These are phyloP conservation scores for Cicer pinnatifidum DNA, from an alignment of 306 rosid species.

Conservation along the genomic window DNA sequence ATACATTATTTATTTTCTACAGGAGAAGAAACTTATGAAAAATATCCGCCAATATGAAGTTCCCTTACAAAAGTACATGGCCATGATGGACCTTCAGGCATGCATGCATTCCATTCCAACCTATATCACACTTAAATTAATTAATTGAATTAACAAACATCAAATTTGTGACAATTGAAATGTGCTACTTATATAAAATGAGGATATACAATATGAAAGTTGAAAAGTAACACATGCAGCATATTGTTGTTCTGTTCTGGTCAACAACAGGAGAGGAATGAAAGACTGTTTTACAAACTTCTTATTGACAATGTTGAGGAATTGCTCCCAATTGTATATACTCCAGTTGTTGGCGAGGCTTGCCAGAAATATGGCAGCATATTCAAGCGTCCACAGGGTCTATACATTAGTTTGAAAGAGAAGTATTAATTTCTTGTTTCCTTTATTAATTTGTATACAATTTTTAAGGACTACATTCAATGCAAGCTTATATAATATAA, in stretches of 20 bases:
- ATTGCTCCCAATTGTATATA: constrained; percentile 87
- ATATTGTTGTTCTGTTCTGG: constrained; percentile 36
- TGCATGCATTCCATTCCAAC: constrained; percentile 6
- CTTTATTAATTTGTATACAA: constrained; percentile 14
- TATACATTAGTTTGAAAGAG: constrained; percentile 94
- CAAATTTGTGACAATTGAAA: background rate
- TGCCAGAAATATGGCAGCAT: constrained; percentile 97
- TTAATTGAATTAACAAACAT: constrained; percentile 4
- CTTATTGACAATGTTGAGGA: constrained; percentile 86
- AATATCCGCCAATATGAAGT: constrained; percentile 73
- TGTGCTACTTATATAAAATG: background rate
- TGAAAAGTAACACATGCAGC: background rate
- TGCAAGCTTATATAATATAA: constrained; percentile 24
- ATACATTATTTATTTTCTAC: constrained; percentile 19
- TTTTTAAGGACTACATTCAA: constrained; percentile 7
- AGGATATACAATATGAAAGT: background rate
- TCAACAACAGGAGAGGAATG: constrained; percentile 84
- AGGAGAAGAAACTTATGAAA: constrained; percentile 80
- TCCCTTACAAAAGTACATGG: constrained; percentile 81
- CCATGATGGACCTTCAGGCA: constrained; percentile 97
- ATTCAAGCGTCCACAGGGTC: constrained; percentile 97
- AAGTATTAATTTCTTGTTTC: constrained; percentile 54
- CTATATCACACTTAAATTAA: constrained; percentile 6
- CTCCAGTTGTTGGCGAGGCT: constrained; percentile 95
- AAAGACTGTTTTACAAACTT: constrained; percentile 85